Conservation (phyloP, 1,284 basidiomycete species). For the Cryptococcus deneoformans region DNA sequence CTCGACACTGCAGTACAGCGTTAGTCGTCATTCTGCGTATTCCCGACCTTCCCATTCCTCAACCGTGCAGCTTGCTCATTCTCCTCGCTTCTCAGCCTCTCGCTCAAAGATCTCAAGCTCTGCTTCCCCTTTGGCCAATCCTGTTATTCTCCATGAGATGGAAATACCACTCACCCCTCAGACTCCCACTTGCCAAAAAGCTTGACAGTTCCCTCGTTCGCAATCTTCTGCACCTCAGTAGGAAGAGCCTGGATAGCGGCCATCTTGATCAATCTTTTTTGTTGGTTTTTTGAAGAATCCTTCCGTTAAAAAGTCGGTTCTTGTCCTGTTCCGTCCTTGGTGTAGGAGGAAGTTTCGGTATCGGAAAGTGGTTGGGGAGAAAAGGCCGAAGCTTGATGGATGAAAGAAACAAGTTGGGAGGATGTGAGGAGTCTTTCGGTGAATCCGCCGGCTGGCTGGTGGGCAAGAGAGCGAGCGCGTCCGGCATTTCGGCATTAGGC, state of each 20-base stretch:
- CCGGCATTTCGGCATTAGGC: no score
- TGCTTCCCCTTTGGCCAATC: neutral
- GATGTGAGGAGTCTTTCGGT: no score
- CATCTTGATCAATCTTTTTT: constrained; percentile 31
- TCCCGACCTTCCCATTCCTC: constrained; percentile 1
- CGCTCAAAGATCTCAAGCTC: neutral
- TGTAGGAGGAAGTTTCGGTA: no score
- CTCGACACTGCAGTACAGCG: constrained; percentile 66
- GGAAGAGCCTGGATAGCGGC: constrained; percentile 60
- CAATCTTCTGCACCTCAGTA: constrained; percentile 77
- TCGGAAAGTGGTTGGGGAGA: no score
- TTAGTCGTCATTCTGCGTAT: neutral
- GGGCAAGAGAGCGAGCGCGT: no score
- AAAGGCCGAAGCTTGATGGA: no score
- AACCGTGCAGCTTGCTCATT: neutral
- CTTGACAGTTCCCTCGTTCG: constrained; percentile 70
- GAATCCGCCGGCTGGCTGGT: no score
- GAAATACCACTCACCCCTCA: constrained; percentile 70
- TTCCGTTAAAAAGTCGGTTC: no score
- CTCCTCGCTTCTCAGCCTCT: neutral
- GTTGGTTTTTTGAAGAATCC: neutral
- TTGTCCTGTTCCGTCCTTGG: no score
- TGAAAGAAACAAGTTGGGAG: no score
- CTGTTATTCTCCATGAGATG: neutral
- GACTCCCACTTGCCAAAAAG: constrained; percentile 97